Evolutionary conservation across 768 basidiomycete species (phyloP), one percentile per base, ranked within the genome.

Genomic region (Amanita fuliginea): DNA sequence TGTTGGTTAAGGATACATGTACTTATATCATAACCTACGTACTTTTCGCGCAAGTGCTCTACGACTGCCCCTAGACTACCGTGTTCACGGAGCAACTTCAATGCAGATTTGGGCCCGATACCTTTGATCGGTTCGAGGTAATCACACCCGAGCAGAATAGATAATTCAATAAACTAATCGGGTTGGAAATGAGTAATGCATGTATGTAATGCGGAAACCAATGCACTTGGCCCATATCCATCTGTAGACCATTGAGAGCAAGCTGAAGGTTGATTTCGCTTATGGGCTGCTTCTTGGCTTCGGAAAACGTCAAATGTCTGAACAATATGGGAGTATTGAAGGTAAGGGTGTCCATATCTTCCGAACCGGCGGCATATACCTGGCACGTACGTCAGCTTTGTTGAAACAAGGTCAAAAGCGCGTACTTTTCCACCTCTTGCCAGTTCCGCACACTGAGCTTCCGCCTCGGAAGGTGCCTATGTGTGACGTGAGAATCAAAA

Each of bases 281-380:
- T 58, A 99, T 99, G 13, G 96, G 96, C 55, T 87, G 82, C 60
- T 97, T 98, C 64, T 95, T 92, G 11, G 94, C 94, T 62, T 99
- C 96, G 10, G 91, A 93, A 70, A 98, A 97, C 10, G 96, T 98
- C 52, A 99, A 78, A 66, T 97, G 96, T 24, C 96, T 89, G 57
- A 87, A 85, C 7, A 99, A 75, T 39, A 95, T 83, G 1, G 96
- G 95, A 0, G 95, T 71, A 56, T 80, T 77, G 72, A 99, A 99
- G 0, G 96, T 99, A 18, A 99, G 79, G 6, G 96, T 99, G 59
- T 99, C 96, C 96, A 99, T 99, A 65, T 99, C 96, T 67, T 98
- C 96, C 0, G 94, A 96, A 11, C 96, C 96, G 6, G 96, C 94
- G 1, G 90, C 96, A 62, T 90, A 98, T 22, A 98, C 91, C 89